phyloP scores from a whole-genome alignment of 345 rosid genomes.

The Iberis pinnata region DNA sequence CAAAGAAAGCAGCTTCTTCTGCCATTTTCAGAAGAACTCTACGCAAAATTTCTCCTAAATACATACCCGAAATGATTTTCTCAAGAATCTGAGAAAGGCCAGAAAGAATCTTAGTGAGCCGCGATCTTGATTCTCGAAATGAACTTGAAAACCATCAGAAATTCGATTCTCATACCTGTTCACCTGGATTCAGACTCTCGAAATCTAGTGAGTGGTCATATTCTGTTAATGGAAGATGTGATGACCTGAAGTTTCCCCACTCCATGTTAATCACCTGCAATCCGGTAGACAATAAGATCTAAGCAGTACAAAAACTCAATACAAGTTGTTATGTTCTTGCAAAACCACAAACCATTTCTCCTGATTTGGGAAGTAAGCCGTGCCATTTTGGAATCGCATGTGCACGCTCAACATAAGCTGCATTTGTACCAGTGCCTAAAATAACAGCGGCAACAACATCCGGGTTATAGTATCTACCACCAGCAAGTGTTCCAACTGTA shows the following conservation, averaged over 20 bases:
- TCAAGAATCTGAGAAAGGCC: conserved; percentile 57
- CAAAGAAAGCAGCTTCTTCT: conserved; percentile 80
- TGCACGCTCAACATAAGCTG: conserved; percentile 93
- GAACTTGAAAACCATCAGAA: too few relatives aligned
- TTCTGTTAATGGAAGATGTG: conserved; percentile 80
- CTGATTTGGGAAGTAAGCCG: conserved; percentile 70
- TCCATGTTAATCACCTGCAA: conserved; percentile 98
- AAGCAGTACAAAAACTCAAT: too few relatives aligned
- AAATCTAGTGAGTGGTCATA: conserved; percentile 64
- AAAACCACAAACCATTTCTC: conserved; percentile 97
- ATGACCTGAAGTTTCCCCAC: conserved; percentile 92
- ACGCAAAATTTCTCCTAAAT: conserved; percentile 88
- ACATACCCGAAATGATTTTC: conserved; percentile 94
- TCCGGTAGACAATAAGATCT: too few relatives aligned
- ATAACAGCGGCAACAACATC: conserved; percentile 91
- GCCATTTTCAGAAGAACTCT: conserved; percentile 80
- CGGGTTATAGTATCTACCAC: conserved; percentile 64
- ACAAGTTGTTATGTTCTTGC: too few relatives aligned
- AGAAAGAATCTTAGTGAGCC: conserved; percentile 2
- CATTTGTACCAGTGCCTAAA: conserved; percentile 94
- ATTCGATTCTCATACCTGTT: conserved; percentile 69
- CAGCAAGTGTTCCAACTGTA: conserved; percentile 93
- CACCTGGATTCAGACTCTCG: conserved; percentile 90
- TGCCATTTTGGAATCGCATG: conserved; percentile 94
- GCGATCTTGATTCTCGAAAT: too few relatives aligned